Evolutionary conservation across 768 basidiomycete species (phyloP).

Genomic region (Lactarius hengduanensis): DNA sequence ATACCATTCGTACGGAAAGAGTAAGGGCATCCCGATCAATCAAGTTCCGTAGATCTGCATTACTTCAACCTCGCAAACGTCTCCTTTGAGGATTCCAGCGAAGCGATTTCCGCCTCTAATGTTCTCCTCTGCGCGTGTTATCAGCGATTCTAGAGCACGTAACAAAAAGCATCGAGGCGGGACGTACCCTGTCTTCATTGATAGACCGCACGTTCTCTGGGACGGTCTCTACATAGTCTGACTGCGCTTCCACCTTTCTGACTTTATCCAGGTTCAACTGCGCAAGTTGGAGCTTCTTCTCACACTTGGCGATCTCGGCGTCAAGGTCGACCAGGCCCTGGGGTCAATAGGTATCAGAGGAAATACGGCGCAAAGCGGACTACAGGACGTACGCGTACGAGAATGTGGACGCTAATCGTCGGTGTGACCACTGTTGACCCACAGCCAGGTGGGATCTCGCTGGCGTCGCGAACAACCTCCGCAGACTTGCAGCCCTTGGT

Average conservation of each 20-base stretch:
- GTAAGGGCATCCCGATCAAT: no score
- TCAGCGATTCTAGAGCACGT: background rate
- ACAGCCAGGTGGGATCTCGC: conserved; percentile 84
- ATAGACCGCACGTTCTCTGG: conserved; percentile 70
- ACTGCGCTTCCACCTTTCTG: conserved; percentile 63
- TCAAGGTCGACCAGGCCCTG: conserved; percentile 91
- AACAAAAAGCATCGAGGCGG: conserved; percentile 18
- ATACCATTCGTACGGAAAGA: no score
- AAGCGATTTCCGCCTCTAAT: conserved; percentile 65
- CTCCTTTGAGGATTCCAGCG: conserved; percentile 64
- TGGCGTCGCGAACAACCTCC: conserved; percentile 58
- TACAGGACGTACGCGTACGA: conserved; percentile 66
- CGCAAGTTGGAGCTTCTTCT: conserved; percentile 83
- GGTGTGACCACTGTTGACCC: conserved; percentile 79
- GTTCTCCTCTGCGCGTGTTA: conserved; percentile 56
- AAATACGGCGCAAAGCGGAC: background rate
- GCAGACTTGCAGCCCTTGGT: conserved; percentile 86
- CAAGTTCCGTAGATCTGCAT: background rate
- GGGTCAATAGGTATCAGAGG: background rate
- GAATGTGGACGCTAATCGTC: conserved; percentile 73
- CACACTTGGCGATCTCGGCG: conserved; percentile 81
- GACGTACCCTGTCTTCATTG: conserved; percentile 80
- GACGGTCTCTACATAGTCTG: conserved; percentile 78
- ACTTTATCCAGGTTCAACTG: conserved; percentile 74
- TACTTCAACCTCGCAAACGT: conserved; percentile 73